A percentile compares a stretch with the other conserved stretches of the same genome.
These are phyloP conservation scores for Aureobasidium sp. DNA, from an alignment of 2,329 filamentous ascomycete genomes.

Conservation along the genomic window DNA sequence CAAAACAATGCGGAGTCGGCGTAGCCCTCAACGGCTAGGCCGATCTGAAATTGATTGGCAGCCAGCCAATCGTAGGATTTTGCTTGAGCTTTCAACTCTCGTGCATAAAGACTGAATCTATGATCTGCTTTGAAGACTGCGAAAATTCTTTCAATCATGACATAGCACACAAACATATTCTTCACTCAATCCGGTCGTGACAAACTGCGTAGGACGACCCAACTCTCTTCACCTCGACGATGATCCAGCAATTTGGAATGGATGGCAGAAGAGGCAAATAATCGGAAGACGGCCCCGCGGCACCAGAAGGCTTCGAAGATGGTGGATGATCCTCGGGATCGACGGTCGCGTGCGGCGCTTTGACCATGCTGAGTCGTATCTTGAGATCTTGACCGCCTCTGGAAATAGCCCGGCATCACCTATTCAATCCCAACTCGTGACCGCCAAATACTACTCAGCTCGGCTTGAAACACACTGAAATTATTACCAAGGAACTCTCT, in stretches of 20 bases:
- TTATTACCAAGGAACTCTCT: not conserved
- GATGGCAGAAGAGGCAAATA: not conserved
- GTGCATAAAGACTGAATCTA: not conserved
- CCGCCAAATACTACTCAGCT: not conserved
- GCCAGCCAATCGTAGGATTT: not conserved
- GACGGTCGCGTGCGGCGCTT: not conserved
- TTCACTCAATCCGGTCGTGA: not conserved
- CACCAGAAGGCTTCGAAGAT: not conserved
- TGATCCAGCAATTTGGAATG: not conserved
- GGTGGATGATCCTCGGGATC: conserved; percentile 9
- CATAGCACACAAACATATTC: not conserved
- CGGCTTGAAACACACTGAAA: conserved; percentile 1
- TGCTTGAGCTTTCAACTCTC: not conserved
- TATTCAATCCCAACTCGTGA: not conserved
- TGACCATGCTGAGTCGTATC: not conserved
- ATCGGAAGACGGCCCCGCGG: not conserved
- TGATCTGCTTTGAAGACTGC: not conserved
- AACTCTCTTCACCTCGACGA: not conserved
- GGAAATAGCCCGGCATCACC: not conserved
- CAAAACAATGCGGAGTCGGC: conserved; percentile 1
- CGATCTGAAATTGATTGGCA: not conserved
- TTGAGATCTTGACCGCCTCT: not conserved
- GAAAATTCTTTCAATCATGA: not conserved
- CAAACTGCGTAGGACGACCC: not conserved
- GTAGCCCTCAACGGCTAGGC: not conserved